Conservation (phyloP, 768 basidiomycete genomes). For the Boletus subparvulus region DNA sequence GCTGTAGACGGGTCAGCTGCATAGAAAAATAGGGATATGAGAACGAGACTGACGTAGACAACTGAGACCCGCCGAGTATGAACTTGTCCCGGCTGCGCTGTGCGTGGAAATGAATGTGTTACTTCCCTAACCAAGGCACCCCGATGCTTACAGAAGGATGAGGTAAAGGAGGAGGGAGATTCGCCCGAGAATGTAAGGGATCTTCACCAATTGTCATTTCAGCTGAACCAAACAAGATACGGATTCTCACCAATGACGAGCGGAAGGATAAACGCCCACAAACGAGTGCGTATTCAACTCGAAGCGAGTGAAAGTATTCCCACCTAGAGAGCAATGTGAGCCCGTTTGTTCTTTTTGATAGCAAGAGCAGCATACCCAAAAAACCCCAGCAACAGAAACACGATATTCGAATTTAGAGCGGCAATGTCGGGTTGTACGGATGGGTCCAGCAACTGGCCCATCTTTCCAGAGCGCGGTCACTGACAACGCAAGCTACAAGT, state of each 20-base stretch:
- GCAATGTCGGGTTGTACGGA: background rate
- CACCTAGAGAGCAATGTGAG: constrained; percentile 14
- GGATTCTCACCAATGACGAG: constrained; percentile 19
- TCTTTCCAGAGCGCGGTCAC: background rate
- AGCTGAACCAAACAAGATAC: background rate
- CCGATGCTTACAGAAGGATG: constrained; percentile 10
- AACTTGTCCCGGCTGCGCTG: constrained; percentile 1
- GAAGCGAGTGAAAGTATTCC: constrained; percentile 19
- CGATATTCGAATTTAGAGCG: background rate
- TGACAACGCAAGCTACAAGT: background rate
- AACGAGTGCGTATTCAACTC: constrained; percentile 18
- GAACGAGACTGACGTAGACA: constrained; percentile 19
- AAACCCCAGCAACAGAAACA: constrained; percentile 15
- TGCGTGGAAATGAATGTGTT: background rate
- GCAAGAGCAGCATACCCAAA: constrained; percentile 17
- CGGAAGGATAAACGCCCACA: constrained; percentile 15
- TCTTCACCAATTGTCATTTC: constrained; percentile 1
- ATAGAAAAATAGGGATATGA: background rate
- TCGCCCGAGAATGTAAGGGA: constrained; percentile 25
- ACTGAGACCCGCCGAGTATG: background rate
- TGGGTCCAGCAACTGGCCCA: constrained; percentile 2
- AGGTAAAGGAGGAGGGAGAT: constrained; percentile 8
- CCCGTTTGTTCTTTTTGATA: background rate
- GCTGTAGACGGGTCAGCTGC: constrained; percentile 3
- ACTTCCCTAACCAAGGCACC: background rate